A percentile compares a stretch with the other conserved stretches of the same genome.
Evolutionary conservation across 495 filamentous ascomycete genomes (phyloP).

Genomic region (Talaromyces ruber): DNA sequence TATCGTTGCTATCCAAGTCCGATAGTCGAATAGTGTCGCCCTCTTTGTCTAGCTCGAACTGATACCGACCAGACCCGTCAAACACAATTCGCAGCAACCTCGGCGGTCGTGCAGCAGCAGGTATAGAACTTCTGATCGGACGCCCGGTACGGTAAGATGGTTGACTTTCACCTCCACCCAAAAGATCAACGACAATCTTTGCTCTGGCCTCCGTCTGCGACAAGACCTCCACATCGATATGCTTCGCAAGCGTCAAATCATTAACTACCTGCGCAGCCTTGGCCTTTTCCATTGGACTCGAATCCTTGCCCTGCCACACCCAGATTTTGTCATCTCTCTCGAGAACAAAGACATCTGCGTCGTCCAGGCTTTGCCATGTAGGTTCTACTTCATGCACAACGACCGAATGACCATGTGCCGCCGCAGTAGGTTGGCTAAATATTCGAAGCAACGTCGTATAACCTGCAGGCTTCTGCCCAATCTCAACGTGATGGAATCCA

Average conservation of each 20-base stretch:
- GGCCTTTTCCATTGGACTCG: conserved; percentile 56
- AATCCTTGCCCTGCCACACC: conserved; percentile 56
- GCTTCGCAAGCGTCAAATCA: conserved; percentile 52
- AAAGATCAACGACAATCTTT: conserved; percentile 39
- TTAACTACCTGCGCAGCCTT: conserved; percentile 56
- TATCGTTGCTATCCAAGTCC: conserved; percentile 46
- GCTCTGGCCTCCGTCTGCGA: conserved; percentile 48
- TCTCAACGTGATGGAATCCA: conserved; percentile 52
- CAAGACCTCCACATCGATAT: conserved; percentile 52
- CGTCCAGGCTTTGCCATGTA: conserved; percentile 50
- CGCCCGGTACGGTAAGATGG: conserved; percentile 25
- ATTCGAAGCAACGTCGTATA: conserved; percentile 43
- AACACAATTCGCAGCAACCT: conserved; percentile 44
- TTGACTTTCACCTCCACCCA: conserved; percentile 40
- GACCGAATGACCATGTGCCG: conserved; percentile 28
- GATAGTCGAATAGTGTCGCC: conserved; percentile 23
- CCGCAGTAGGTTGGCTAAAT: conserved; percentile 43
- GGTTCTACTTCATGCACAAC: conserved; percentile 56
- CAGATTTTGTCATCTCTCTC: conserved; percentile 52
- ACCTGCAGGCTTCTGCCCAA: conserved; percentile 20
- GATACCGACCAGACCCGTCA: conserved; percentile 42
- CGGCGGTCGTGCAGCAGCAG: conserved; percentile 14
- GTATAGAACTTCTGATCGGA: conserved; percentile 22
- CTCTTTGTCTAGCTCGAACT: conserved; percentile 46
- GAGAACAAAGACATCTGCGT: conserved; percentile 53